Conservation (phyloP, 139 green algal genomes). For the Volvox africanus region DNA sequence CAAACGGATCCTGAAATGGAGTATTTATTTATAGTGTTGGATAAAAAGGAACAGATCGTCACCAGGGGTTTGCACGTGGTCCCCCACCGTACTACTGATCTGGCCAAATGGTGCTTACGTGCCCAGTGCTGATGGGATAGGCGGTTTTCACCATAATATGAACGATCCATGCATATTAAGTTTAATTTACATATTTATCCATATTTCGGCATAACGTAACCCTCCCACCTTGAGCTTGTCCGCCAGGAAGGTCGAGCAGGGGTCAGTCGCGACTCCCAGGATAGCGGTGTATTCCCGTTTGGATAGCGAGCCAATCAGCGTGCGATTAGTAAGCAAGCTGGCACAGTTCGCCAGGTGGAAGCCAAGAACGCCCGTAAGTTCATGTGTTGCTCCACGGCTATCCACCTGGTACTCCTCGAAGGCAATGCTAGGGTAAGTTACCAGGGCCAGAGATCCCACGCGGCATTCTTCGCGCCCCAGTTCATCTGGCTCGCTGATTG, state of each 20-base stretch:
- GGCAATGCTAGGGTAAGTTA: not conserved
- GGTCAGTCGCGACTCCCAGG: constrained; percentile 14
- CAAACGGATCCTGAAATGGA: too few relatives aligned
- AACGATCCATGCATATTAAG: too few relatives aligned
- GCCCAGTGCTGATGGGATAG: too few relatives aligned
- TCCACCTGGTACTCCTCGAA: constrained; percentile 6
- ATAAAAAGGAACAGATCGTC: too few relatives aligned
- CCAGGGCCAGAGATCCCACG: not conserved
- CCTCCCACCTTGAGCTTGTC: constrained; percentile 9
- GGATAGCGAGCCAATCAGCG: not conserved
- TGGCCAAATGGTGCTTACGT: too few relatives aligned
- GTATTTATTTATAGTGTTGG: too few relatives aligned
- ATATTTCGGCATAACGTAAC: too few relatives aligned
- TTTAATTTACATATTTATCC: too few relatives aligned
- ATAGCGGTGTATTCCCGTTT: not conserved
- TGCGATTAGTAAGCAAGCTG: constrained; percentile 9
- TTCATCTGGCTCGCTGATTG: not conserved
- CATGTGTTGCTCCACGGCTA: not conserved
- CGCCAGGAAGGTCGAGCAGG: constrained; percentile 23
- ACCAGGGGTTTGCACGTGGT: too few relatives aligned
- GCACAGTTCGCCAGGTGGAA: constrained; percentile 38
- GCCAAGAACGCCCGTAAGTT: not conserved
- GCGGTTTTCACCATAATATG: too few relatives aligned
- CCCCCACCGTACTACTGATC: too few relatives aligned
- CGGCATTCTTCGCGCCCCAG: constrained; percentile 2